Evolutionary conservation across 2,329 filamentous ascomycete genomes (phyloP).

Genomic region (Diplodia corticola): DNA sequence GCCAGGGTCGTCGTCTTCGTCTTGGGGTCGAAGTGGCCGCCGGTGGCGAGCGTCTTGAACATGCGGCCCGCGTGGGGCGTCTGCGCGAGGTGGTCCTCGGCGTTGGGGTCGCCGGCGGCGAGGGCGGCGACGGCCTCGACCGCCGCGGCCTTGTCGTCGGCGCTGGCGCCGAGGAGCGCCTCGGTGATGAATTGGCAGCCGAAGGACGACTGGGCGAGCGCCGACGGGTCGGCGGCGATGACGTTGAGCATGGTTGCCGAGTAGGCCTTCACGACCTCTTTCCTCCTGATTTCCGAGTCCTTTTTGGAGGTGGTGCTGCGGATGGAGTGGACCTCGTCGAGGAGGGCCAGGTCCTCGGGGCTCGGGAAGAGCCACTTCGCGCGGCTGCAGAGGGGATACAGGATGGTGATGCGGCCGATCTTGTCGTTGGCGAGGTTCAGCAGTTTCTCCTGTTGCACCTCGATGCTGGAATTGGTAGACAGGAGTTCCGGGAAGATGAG

Average conservation of each 20-base stretch:
- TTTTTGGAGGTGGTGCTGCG: constrained; percentile 90
- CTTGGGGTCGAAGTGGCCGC: constrained; percentile 78
- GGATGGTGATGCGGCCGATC: constrained; percentile 64
- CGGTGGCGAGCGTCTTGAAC: constrained; percentile 87
- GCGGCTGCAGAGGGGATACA: constrained; percentile 74
- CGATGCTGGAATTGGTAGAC: constrained; percentile 41
- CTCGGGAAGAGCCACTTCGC: constrained; percentile 62
- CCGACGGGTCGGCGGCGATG: constrained; percentile 66
- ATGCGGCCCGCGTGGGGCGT: constrained; percentile 71
- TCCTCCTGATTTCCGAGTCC: constrained; percentile 71
- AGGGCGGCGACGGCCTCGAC: constrained; percentile 63
- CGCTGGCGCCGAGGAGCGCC: constrained; percentile 68
- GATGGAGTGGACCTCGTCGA: constrained; percentile 76
- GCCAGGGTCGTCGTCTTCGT: constrained; percentile 68
- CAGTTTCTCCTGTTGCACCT: constrained; percentile 62
- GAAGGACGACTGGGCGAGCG: constrained; percentile 73
- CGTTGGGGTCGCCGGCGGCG: constrained; percentile 39
- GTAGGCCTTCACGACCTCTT: constrained; percentile 72
- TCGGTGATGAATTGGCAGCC: constrained; percentile 86
- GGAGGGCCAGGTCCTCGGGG: constrained; percentile 57
- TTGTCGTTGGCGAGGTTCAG: constrained; percentile 65
- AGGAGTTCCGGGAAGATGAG: constrained; percentile 84
- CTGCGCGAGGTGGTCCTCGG: constrained; percentile 60
- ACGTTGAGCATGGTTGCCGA: constrained; percentile 74
- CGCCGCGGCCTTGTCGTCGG: constrained; percentile 73